Evolutionary conservation across 2,329 filamentous ascomycete genomes (phyloP), one percentile per base, ranked within the genome.

Genomic region (Alternaria panax): DNA sequence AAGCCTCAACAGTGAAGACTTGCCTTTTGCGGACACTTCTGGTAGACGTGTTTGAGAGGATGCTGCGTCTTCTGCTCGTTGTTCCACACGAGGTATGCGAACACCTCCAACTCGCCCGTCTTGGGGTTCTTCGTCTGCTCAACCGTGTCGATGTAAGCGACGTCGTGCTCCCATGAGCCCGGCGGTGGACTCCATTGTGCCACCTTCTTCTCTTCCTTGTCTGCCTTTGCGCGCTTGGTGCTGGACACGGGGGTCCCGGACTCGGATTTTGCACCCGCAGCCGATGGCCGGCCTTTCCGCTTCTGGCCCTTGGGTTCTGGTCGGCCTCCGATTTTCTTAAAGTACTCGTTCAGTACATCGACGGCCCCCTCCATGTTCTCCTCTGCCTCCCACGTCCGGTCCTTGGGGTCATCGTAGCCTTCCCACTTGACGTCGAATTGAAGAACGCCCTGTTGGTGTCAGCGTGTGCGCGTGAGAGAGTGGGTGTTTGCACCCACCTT

Each of bases 391-490:
- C 91, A 94, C 0, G 92, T 95, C 70, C 86, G 79, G 66, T 95
- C 92, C 0, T 81, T 76, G 62, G 88, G 87, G 62, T 88, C 85
- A 0, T 91, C 86, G 62, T 89, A 95, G 3, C 91, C 91, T 64
- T 91, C 87, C 92, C 92, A 95, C 70, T 94, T 93, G 34, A 95
- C 90, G 51, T 89, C 84, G 71, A 90, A 93, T 46, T 84, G 83
- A 0, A 73, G 57, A 9, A 52, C 52, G 59, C 69, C 69, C 70
- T 72, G 48, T 9, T 27, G 14, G 18, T 25, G 47, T 69, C 22
- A 71, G 64, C 54, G 32, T 45, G 24, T 50, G 34, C n/a, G 30
- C 28, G 16, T 38, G 45, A 53, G 2, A 16, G 30, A 85, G 82
- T 7, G 18, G 20, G 22, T 32, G 36, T 34, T 11, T 46, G 48